phyloP scores from a whole-genome alignment of 768 basidiomycete genomes.

The Termitomyces titanicus region DNA sequence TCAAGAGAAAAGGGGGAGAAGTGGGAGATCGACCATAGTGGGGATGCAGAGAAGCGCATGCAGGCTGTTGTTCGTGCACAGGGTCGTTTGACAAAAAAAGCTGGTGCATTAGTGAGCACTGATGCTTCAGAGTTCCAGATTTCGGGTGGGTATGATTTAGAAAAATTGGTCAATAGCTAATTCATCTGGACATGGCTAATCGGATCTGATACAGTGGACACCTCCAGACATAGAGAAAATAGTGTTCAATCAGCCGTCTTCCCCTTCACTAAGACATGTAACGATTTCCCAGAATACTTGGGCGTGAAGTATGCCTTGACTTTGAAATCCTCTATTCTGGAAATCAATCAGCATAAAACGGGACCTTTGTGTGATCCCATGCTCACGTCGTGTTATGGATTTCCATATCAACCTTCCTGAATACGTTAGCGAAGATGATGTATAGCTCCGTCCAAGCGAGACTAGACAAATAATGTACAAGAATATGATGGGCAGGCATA shows the following conservation, averaged over 20 bases:
- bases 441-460: background rate
- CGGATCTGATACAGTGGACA: background rate
- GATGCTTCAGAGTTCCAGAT: conserved; percentile 79
- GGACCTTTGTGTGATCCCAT: background rate
- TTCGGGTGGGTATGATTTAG: conserved; percentile 57
- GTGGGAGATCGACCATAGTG: conserved; percentile 40
- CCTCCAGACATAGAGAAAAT: background rate
- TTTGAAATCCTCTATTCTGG: conserved; percentile 9
- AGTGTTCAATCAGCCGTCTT: background rate
- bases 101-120: conserved; percentile 68
- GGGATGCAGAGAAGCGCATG: conserved; percentile 80
- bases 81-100: conserved; percentile 77
- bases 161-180: conserved; percentile 46
- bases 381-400: conserved; percentile 5
- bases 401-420: conserved; percentile 4
- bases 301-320: conserved; percentile 2
- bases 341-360: background rate
- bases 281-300: background rate
- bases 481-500: background rate
- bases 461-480: background rate
- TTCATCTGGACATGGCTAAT: background rate
- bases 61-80: conserved; percentile 78
- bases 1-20: conserved; percentile 21
- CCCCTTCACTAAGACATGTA: background rate
- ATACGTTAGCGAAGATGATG: background rate